These are phyloP conservation scores for Thelonectria olida DNA, from an alignment of 2,329 filamentous ascomycete genomes.

Conservation along the genomic window DNA sequence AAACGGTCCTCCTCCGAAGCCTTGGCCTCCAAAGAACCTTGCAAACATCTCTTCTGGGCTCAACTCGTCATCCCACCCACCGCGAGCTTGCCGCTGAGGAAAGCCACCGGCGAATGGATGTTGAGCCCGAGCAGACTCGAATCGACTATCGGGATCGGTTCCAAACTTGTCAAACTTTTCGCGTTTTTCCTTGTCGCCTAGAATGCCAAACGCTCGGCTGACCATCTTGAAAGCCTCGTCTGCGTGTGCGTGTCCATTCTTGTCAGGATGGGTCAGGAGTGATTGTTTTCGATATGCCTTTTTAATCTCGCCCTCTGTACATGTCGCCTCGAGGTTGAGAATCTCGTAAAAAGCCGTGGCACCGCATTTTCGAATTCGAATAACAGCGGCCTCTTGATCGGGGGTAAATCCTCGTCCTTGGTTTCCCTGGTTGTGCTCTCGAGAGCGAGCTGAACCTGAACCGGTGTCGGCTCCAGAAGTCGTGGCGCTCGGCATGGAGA, in stretches of 20 bases:
- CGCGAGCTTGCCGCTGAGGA: slow-evolving; percentile 59
- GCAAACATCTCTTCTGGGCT: slow-evolving; percentile 97
- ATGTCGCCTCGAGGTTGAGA: slow-evolving; percentile 75
- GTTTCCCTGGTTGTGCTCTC: slow-evolving; percentile 80
- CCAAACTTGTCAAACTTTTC: slow-evolving; percentile 88
- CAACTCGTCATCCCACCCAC: slow-evolving; percentile 89
- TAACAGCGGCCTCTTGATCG: slow-evolving; percentile 91
- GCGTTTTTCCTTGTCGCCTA: slow-evolving; percentile 90
- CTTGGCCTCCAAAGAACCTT: slow-evolving; percentile 87
- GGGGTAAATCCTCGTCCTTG: slow-evolving; percentile 81
- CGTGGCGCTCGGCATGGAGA: slow-evolving; percentile 56
- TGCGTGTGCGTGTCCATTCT: slow-evolving; percentile 94
- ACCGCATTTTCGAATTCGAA: slow-evolving; percentile 85
- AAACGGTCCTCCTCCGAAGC: slow-evolving; percentile 69
- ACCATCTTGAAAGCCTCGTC: slow-evolving; percentile 99
- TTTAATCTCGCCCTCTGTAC: slow-evolving; percentile 88
- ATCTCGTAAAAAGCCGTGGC: slow-evolving; percentile 97
- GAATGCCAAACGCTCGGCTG: slow-evolving; percentile 88
- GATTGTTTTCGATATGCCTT: slow-evolving; percentile 97
- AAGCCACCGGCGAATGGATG: slow-evolving; percentile 75
- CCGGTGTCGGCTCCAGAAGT: slow-evolving; percentile 64
- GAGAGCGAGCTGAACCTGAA: slow-evolving; percentile 55
- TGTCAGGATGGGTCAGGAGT: slow-evolving; percentile 95
- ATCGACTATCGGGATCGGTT: slow-evolving; percentile 90
- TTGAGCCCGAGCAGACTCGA: slow-evolving; percentile 69